Base-by-base conservation (phyloP, 371 early-diverging fungal genomes). In the Mucor ambiguus region DNA sequence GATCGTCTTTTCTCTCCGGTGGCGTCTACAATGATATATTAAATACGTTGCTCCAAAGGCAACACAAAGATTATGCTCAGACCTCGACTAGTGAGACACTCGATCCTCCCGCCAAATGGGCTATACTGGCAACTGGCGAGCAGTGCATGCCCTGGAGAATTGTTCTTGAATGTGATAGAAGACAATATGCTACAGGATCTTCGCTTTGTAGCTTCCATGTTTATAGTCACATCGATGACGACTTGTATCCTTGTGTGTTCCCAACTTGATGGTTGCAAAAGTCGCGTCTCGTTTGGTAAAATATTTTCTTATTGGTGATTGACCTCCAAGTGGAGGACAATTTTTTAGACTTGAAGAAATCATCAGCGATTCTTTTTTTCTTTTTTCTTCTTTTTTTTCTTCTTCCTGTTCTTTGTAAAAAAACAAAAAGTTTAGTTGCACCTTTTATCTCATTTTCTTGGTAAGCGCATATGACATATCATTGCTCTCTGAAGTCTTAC, bases 241-340 rank as follows among this genome's bases (percentile, higher is more conserved):
- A 46, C 46, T n/a, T 46, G 46, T 46, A 46, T 46, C 24, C 46
- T 22, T 46, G 3, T 46, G 22, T 41, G 18, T 18, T 18, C 41
- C 41, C 46, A 46, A 46, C 14, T 38, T 44, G 46, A 20, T 44
- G 46, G n/a, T 46, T 20, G 46, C 46, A 22, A 54, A 54, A 54
- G 54, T 54, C 54, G 54, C 54, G 54, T 54, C 54, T 29, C 12
- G 52, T 44, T 44, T 46, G 28, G 8, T 9, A 54, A 54, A 54
- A 54, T 29, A 29, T 54, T 54, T 54, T 54, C 29, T 54, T 26
- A 54, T 54, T 54, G 54, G 54, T 54, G 54, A 28, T 54, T 54
- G 29, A 54, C 26, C 54, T 54, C 54, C 54, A 54, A 26, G 16
- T 54, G 28, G 22, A 26, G 29, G 29, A 2, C 29, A 28, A 41